Base-by-base conservation (phyloP, 1,139 yeast species). In the Arxiozyma slooffiae region DNA sequence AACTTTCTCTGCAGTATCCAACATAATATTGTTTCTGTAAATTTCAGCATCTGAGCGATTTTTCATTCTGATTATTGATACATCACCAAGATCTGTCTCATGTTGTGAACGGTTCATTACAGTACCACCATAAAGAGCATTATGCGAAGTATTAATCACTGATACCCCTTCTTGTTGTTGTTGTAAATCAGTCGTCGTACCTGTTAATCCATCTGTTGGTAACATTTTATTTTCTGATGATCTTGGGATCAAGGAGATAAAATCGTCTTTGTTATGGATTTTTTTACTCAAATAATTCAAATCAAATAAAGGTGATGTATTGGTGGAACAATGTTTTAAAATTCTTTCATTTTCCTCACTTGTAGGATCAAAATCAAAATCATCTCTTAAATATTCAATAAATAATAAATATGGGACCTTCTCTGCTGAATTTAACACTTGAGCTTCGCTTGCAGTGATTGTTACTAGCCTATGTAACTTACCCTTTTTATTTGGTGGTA, bases 351-450 rank as follows among this genome's bases (percentile, higher is more conserved):
- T 92, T 21, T 75, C 71, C 9, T 75, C 76, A 0, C 80, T 72
- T 1, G 73, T 69, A 0, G 97, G 96, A 62, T 89, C 83, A 63
- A 90, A 92, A 63, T 89, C 95, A 56, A 87, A 71, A 50, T 88
- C 97, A 60, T 90, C 96, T 51, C 84, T 77, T 46, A 92, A 69
- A 60, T 79, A 90, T 66, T 92, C 98, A 46, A 92, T 78, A 42
- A 89, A 71, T 37, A 92, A 67, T 53, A 92, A 71, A 62, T 81
- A 92, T 6, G 98, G 98, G 4, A 92, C 98, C 60, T 96, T 80
- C 66, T 92, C 97, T 0, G 98, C 98, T 3, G 97, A 89, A 62
- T 92, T 92, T 52, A 92, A 72, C 8, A 92, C 96, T 26, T 95
- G 92, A 0, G 97, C 96, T 61, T 92, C 98, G 56, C 83, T 86